These are phyloP conservation scores for Cyathus olla DNA, from an alignment of 1,284 basidiomycete species.

Conservation along the genomic window DNA sequence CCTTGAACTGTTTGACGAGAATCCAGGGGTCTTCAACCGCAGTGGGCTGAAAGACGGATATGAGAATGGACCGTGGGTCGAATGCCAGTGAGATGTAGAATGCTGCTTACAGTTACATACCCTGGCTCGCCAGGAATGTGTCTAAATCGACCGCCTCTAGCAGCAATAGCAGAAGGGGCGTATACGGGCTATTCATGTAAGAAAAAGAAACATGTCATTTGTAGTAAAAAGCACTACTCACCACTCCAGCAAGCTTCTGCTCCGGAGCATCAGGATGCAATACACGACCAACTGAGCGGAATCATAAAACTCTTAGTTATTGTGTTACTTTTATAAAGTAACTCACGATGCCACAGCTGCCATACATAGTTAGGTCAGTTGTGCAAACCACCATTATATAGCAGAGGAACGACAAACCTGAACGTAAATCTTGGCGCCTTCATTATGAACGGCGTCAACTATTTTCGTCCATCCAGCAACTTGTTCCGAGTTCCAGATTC, in stretches of 20 bases:
- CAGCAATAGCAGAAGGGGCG: slow-evolving; percentile 46
- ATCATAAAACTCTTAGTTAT: too few relatives aligned
- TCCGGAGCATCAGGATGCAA: slow-evolving; percentile 42
- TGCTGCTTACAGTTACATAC: slow-evolving; percentile 42
- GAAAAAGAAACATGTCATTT: slow-evolving; percentile 4
- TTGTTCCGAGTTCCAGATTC: slow-evolving; percentile 48
- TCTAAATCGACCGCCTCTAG: slow-evolving; percentile 49
- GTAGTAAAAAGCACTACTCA: slow-evolving; percentile 20
- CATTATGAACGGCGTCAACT: slow-evolving; percentile 44
- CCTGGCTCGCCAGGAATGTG: slow-evolving; percentile 43
- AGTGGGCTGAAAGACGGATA: slow-evolving; percentile 42
- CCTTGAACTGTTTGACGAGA: slow-evolving; percentile 56
- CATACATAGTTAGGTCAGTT: background rate
- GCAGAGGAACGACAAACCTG: slow-evolving; percentile 17
- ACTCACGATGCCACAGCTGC: slow-evolving; percentile 39
- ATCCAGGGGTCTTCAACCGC: slow-evolving; percentile 53
- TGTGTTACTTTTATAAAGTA: background rate
- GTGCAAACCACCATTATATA: background rate
- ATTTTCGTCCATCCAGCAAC: slow-evolving; percentile 48
- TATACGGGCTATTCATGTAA: slow-evolving; percentile 37
- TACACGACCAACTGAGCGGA: slow-evolving; percentile 34
- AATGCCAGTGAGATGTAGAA: background rate
- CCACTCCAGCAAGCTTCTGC: slow-evolving; percentile 37
- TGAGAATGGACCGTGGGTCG: background rate
- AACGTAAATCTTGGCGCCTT: slow-evolving; percentile 40